Percentiles rank a stretch among this genome's conserved stretches.
Evolutionary conservation across 2,329 filamentous ascomycete species (phyloP).

Genomic region (Apiospora arundinis): DNA sequence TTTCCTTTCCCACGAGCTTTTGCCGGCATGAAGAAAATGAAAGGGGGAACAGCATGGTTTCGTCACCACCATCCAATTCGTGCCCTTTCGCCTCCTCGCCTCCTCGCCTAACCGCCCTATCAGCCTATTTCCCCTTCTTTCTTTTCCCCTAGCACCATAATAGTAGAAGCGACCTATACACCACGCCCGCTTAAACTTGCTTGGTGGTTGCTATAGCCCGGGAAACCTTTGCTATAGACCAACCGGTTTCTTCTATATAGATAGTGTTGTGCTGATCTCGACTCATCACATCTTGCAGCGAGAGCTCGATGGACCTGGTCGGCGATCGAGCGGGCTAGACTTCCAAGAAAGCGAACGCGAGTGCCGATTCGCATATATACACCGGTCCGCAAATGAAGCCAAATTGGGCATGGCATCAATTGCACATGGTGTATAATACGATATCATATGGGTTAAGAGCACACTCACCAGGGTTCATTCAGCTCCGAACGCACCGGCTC

Average conservation of each 20-base stretch:
- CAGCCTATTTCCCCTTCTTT: background rate
- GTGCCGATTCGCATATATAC: background rate
- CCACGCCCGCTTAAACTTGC: background rate
- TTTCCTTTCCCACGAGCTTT: background rate
- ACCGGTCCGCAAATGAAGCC: constrained; percentile 2
- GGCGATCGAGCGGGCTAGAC: background rate
- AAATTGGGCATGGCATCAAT: background rate
- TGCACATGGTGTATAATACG: background rate
- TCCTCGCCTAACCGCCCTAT: background rate
- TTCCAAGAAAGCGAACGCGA: background rate
- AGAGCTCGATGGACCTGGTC: background rate
- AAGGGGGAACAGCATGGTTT: background rate
- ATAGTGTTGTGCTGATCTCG: background rate
- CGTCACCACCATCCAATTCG: background rate
- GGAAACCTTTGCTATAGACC: background rate
- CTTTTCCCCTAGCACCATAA: background rate
- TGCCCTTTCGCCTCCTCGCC: constrained; percentile 6
- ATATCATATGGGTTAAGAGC: background rate
- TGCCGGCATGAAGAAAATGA: constrained; percentile 5
- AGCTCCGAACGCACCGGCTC: background rate
- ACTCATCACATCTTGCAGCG: background rate
- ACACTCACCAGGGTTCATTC: background rate
- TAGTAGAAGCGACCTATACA: background rate
- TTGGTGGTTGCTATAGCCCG: background rate
- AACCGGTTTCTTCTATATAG: background rate